These are phyloP conservation scores for Saccharomyces pastorianus DNA, from an alignment of 1,139 yeast species.

Conservation along the genomic window DNA sequence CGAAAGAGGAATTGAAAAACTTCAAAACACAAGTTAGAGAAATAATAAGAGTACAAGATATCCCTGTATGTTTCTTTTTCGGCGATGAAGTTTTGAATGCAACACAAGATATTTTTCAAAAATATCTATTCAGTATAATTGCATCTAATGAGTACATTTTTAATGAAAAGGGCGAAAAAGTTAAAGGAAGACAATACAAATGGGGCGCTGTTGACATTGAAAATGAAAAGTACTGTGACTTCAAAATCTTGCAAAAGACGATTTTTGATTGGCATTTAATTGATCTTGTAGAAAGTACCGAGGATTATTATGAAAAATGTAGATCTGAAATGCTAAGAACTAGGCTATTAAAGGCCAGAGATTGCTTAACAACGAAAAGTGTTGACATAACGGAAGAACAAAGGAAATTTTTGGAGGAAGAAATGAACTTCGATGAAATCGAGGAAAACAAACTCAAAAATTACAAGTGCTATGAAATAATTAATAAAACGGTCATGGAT, in stretches of 20 bases:
- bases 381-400: constrained; percentile 14
- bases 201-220: constrained; percentile 77
- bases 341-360: constrained; percentile 33
- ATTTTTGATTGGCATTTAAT: constrained; percentile 36
- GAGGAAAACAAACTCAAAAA: constrained; percentile 31
- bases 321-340: constrained; percentile 39
- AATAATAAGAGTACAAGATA: constrained; percentile 41
- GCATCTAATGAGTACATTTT: constrained; percentile 38
- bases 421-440: constrained; percentile 27
- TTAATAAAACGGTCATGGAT: constrained; percentile 36
- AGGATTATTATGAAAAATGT: constrained; percentile 45
- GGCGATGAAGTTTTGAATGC: constrained; percentile 30
- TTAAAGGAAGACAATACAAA: constrained; percentile 57
- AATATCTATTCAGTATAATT: constrained; percentile 55
- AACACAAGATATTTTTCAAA: constrained; percentile 17
- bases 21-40: constrained; percentile 42
- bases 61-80: constrained; percentile 51
- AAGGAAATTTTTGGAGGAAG: constrained; percentile 15
- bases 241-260: constrained; percentile 43
- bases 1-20: constrained; percentile 31
- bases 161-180: constrained; percentile 34
- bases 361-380: constrained; percentile 17
- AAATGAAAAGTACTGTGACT: constrained; percentile 60
- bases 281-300: constrained; percentile 4
- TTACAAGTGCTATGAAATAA: constrained; percentile 36